phyloP scores from a whole-genome alignment of 2,329 filamentous ascomycete species.

The Paradendryphiella salina region DNA sequence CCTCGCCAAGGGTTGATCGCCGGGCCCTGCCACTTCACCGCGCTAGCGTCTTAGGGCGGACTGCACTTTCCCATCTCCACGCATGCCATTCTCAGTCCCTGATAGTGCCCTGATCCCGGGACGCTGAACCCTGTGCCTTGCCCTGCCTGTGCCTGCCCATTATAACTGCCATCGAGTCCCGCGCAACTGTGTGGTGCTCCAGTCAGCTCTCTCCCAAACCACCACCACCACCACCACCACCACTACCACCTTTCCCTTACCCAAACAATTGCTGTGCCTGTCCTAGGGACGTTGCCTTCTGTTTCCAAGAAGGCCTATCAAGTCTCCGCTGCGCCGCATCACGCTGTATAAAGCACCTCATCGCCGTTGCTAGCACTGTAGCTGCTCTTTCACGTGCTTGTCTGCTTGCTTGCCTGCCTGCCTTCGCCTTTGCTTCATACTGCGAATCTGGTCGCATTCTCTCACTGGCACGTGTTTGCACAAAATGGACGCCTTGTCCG shows the following conservation, averaged over 20 bases:
- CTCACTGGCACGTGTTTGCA: constrained; percentile 37
- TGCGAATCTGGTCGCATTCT: constrained; percentile 33
- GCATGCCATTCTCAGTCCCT: constrained; percentile 22
- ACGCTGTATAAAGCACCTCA: constrained; percentile 1
- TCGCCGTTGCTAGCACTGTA: constrained; percentile 1
- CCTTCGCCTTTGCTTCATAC: constrained; percentile 1
- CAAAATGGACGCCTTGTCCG: constrained; percentile 52
- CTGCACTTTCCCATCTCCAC: constrained; percentile 15
- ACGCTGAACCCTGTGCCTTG: constrained; percentile 12
- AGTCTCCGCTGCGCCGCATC: not conserved
- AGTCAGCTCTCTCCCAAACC: constrained; percentile 13
- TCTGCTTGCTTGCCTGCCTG: not conserved
- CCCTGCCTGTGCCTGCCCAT: constrained; percentile 26
- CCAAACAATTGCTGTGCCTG: not conserved
- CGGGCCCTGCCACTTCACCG: constrained; percentile 18
- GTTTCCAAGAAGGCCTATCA: not conserved
- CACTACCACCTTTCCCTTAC: not conserved
- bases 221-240: constrained; percentile 1
- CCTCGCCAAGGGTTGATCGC: constrained; percentile 16
- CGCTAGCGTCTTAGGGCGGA: constrained; percentile 17
- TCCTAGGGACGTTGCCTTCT: not conserved
- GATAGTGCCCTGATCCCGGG: constrained; percentile 25
- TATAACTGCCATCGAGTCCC: constrained; percentile 26
- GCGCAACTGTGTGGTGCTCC: constrained; percentile 17
- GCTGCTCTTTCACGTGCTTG: constrained; percentile 26